Base-by-base conservation (phyloP, 495 filamentous ascomycete genomes). In the Hypoxylon trugodes region DNA sequence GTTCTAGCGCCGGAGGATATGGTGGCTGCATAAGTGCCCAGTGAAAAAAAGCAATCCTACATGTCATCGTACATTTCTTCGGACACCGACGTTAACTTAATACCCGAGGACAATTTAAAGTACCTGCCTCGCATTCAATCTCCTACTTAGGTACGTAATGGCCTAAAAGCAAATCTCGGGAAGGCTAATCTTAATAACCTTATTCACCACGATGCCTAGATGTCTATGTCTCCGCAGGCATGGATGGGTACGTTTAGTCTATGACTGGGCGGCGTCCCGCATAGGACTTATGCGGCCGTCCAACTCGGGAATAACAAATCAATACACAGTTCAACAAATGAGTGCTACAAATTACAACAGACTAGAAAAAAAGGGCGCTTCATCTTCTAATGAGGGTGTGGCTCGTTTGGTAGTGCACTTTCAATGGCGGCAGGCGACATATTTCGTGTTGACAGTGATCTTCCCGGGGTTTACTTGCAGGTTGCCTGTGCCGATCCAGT, bases 211-310 rank as follows among this genome's bases (percentile, higher is more conserved):
- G 43, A 25, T 6, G 16, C 18, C 25, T n/a, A n/a, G 43, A 25
- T 6, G 16, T 30, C 25, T n/a, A n/a, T 36, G 9, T 15, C 13
- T 42, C 5, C 8, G 1, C 24, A 51, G 32, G 13, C 30, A 22
- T 3, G 33, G 48, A 54, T 24, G 38, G n/a, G n/a, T n/a, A n/a
- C n/a, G n/a, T n/a, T n/a, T n/a, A n/a, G n/a, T n/a, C n/a, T n/a
- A n/a, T n/a, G n/a, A n/a, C n/a, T 22, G 57, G 47, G 43, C 55
- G 62, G 62, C 56, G 19, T 28, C 48, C 33, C 38, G 62, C 62
- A 66, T 60, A 37, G 12, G 19, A 47, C 28, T 38, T 26, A 59
- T 54, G 61, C 53, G 45, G 53, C 38, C 38, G 24, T 28, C 52
- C 32, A 46, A 7, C 6, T 22, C n/a, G n/a, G 9, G 22, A 15